phyloP scores from a whole-genome alignment of 2,329 filamentous ascomycete genomes.

The Stachybotrys chlorohalonatus region DNA sequence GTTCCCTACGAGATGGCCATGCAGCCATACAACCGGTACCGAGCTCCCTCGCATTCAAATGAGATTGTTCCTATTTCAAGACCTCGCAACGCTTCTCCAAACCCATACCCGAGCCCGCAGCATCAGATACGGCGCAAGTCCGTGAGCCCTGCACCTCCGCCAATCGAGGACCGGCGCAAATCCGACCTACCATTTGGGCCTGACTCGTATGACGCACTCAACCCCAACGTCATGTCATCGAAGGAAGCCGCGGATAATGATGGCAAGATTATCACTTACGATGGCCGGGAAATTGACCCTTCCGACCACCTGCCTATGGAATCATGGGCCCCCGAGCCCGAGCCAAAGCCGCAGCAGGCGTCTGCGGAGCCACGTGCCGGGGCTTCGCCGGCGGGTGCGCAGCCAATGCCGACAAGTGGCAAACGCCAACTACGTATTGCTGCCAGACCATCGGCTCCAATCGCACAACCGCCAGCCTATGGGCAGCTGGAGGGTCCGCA shows the following conservation, averaged over 20 bases:
- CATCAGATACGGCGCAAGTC: constrained; percentile 61
- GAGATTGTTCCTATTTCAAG: constrained; percentile 15
- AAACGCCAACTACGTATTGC: constrained; percentile 43
- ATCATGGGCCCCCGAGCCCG: constrained; percentile 69
- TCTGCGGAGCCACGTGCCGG: constrained; percentile 27
- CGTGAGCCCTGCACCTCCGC: constrained; percentile 58
- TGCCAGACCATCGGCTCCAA: constrained; percentile 40
- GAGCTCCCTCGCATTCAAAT: constrained; percentile 19
- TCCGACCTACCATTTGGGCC: constrained; percentile 64
- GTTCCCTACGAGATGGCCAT: constrained; percentile 13
- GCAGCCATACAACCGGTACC: constrained; percentile 26
- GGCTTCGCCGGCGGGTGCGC: constrained; percentile 41
- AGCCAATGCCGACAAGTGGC: constrained; percentile 40
- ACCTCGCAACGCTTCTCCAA: constrained; percentile 1
- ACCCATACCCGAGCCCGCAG: constrained; percentile 29
- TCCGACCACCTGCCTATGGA: constrained; percentile 73
- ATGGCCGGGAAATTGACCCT: constrained; percentile 69
- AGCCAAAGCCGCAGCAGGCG: constrained; percentile 31
- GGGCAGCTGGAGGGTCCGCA: constrained; percentile 20
- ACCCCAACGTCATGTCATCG: constrained; percentile 42
- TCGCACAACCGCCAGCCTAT: constrained; percentile 20
- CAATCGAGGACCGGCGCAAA: constrained; percentile 36
- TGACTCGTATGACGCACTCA: constrained; percentile 66
- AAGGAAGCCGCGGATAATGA: constrained; percentile 40
- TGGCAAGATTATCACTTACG: constrained; percentile 66